These are phyloP conservation scores for Suillus bovinus DNA, from an alignment of 768 basidiomycete species.

Conservation along the genomic window DNA sequence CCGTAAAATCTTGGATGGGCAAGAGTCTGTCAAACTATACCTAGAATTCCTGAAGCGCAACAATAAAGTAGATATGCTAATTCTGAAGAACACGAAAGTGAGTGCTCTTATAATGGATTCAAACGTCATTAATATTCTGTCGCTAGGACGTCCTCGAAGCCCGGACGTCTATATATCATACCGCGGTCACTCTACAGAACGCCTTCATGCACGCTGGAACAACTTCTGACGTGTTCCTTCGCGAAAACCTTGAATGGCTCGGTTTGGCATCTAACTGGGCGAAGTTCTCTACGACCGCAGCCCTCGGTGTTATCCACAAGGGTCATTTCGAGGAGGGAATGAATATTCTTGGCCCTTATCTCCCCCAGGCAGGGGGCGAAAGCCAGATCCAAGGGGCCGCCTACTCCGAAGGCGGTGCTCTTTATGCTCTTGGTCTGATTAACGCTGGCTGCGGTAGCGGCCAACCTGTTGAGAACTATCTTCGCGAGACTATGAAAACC, in stretches of 20 bases:
- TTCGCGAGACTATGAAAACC: constrained; percentile 76
- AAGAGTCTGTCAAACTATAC: constrained; percentile 89
- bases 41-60: constrained; percentile 95
- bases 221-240: constrained; percentile 89
- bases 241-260: constrained; percentile 97
- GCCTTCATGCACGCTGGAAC: constrained; percentile 99
- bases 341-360: constrained; percentile 90
- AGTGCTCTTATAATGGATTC: constrained; percentile 5
- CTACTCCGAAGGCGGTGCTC: constrained; percentile 94
- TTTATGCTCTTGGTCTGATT: constrained; percentile 93
- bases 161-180: constrained; percentile 96
- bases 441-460: constrained; percentile 86
- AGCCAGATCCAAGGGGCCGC: constrained; percentile 76
- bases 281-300: constrained; percentile 97
- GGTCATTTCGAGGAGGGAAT: constrained; percentile 94
- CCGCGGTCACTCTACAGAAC: constrained; percentile 93
- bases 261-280: constrained; percentile 96
- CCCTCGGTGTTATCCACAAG: constrained; percentile 96
- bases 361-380: constrained; percentile 77
- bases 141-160: constrained; percentile 84
- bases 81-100: constrained; percentile 92
- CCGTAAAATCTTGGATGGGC: constrained; percentile 82
- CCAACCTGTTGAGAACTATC: constrained; percentile 67
- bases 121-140: constrained; percentile 9
- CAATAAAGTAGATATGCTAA: constrained; percentile 88